Percentiles rank a stretch among this genome's conserved stretches.
Evolutionary conservation across 2,329 filamentous ascomycete species (phyloP).

Genomic region (Capronia coronata): DNA sequence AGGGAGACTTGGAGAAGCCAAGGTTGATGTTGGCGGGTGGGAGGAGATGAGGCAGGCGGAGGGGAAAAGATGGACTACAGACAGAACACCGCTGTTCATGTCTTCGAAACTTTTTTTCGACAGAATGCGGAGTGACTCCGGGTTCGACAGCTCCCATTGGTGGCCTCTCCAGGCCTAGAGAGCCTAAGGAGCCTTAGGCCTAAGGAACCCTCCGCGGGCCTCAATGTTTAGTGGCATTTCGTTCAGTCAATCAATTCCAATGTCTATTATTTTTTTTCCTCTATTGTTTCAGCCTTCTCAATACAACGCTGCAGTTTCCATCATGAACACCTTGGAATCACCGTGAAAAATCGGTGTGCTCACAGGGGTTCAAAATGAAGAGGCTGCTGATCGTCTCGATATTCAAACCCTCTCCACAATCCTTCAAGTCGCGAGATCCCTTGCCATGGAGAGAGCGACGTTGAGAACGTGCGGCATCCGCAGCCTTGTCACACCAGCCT

Average conservation of each 20-base stretch:
- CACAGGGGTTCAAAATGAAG: slow-evolving; percentile 20
- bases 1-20: not conserved
- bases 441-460: slow-evolving; percentile 9
- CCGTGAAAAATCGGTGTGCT: slow-evolving; percentile 5
- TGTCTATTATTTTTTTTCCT: no score
- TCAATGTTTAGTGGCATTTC: not conserved
- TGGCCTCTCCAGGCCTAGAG: not conserved
- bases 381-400: not conserved
- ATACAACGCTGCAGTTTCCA: slow-evolving; percentile 24
- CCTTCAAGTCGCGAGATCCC: not conserved
- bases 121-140: slow-evolving; percentile 4
- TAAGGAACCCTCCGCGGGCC: no score
- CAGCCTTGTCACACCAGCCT: not conserved
- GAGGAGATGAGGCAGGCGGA: not conserved
- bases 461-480: slow-evolving; percentile 2
- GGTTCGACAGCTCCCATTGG: not conserved
- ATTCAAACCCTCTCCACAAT: not conserved
- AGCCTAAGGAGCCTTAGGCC: not conserved
- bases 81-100: no score
- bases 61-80: slow-evolving; percentile 1
- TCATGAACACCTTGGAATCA: slow-evolving; percentile 22
- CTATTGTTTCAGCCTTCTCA: slow-evolving; percentile 5
- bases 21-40: not conserved
- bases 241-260: no score
- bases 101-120: slow-evolving; percentile 10